Evolutionary conservation across 2,329 filamentous ascomycete genomes (phyloP).

Genomic region (Xylaria sp.): DNA sequence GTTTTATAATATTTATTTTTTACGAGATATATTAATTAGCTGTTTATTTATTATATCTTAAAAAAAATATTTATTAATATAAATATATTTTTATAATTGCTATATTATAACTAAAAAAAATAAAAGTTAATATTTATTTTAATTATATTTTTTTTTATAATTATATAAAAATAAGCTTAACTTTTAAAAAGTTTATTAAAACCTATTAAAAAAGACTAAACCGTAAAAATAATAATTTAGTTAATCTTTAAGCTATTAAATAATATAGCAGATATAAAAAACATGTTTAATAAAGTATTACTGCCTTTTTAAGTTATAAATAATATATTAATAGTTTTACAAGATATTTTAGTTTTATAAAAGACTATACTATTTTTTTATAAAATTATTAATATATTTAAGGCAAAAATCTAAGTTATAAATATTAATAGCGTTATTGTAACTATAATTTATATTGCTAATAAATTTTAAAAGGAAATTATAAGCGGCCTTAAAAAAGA

Average conservation of each 20-base stretch:
- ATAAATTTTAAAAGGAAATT: background rate
- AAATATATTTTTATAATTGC: background rate
- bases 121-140: background rate
- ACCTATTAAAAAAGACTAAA: no score
- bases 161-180: no score
- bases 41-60: background rate
- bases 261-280: no score
- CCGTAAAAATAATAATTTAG: no score
- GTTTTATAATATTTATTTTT: constrained; percentile 5
- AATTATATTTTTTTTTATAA: background rate
- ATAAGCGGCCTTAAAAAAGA: background rate
- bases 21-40: background rate
- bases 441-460: background rate
- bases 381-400: background rate
- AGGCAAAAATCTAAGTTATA: constrained; percentile 1
- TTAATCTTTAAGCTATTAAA: no score
- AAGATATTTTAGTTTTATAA: background rate
- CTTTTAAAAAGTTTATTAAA: no score
- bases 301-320: no score
- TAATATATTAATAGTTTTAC: no score
- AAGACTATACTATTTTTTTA: constrained; percentile 7
- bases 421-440: background rate
- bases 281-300: no score
- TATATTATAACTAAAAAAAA: background rate
- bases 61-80: background rate